Evolutionary conservation across 1,284 basidiomycete species (phyloP).

Genomic region (Leccinum fallax): DNA sequence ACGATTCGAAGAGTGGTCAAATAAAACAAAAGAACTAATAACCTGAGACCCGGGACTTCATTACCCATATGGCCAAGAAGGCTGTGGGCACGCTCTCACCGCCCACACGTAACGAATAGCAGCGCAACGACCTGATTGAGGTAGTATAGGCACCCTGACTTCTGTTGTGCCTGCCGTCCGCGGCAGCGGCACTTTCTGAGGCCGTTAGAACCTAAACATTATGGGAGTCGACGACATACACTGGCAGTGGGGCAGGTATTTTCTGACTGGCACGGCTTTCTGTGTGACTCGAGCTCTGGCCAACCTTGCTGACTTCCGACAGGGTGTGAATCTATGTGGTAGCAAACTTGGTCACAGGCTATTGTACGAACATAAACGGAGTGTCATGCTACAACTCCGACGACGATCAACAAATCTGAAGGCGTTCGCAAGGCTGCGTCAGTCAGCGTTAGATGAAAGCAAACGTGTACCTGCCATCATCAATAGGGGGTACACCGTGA

Average conservation of each 20-base stretch:
- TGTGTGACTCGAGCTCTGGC: too few species aligned
- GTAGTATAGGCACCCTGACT: background rate
- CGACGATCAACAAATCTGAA: background rate
- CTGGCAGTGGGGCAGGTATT: background rate
- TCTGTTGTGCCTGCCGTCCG: background rate
- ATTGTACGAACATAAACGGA: too few species aligned
- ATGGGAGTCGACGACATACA: background rate
- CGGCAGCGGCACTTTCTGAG: background rate
- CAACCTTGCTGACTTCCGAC: background rate
- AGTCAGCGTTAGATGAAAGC: background rate
- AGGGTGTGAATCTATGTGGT: background rate
- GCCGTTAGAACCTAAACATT: background rate
- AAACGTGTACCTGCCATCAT: too few species aligned
- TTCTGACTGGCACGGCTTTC: background rate
- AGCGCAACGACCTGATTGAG: background rate
- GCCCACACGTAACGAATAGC: background rate
- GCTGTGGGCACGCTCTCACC: background rate
- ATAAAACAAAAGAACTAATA: background rate
- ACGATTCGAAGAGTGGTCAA: background rate
- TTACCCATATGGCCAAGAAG: background rate
- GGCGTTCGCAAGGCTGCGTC: too few species aligned
- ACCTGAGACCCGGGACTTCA: background rate
- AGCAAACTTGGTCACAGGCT: background rate
- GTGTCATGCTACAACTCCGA: background rate
- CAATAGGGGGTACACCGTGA: too few species aligned